These are phyloP conservation scores for Fusarium solani-melongenae DNA, from an alignment of 2,329 filamentous ascomycete genomes.

Conservation along the genomic window DNA sequence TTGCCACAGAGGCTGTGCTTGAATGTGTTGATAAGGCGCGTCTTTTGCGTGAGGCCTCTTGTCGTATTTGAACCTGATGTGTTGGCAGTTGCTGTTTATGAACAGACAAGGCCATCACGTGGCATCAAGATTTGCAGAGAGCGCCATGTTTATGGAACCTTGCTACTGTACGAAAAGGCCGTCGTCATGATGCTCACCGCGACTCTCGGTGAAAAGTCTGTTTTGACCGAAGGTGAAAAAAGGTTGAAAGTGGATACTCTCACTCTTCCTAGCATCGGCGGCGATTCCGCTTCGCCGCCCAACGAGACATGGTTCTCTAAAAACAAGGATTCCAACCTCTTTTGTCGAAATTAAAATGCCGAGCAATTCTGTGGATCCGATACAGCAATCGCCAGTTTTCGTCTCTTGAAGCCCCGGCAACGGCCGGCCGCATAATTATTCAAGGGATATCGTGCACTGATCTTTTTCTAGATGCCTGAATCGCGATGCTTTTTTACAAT, in stretches of 20 bases:
- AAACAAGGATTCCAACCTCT: conserved; percentile 4
- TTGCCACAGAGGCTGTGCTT: conserved; percentile 22
- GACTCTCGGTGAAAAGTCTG: neutral
- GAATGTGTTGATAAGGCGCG: conserved; percentile 6
- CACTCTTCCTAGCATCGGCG: conserved; percentile 10
- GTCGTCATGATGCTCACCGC: neutral
- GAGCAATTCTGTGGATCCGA: conserved; percentile 14
- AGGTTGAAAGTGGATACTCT: conserved; percentile 14
- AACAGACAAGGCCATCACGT: neutral
- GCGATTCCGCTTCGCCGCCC: conserved; percentile 32
- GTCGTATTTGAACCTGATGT: neutral
- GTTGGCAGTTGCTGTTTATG: neutral
- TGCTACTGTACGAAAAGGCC: neutral
- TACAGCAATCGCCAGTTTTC: conserved; percentile 8
- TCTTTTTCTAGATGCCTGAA: neutral
- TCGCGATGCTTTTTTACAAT: neutral
- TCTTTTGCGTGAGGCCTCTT: conserved; percentile 19
- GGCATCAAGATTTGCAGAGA: neutral
- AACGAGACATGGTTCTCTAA: conserved; percentile 26
- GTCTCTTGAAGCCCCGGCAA: neutral
- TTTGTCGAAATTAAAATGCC: conserved; percentile 25
- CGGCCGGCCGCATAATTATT: neutral
- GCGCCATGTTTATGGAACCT: neutral
- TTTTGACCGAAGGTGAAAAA: conserved; percentile 7
- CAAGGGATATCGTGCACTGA: neutral